Conservation (phyloP, 345 rosid species). For the Rubroshorea leprosula region DNA sequence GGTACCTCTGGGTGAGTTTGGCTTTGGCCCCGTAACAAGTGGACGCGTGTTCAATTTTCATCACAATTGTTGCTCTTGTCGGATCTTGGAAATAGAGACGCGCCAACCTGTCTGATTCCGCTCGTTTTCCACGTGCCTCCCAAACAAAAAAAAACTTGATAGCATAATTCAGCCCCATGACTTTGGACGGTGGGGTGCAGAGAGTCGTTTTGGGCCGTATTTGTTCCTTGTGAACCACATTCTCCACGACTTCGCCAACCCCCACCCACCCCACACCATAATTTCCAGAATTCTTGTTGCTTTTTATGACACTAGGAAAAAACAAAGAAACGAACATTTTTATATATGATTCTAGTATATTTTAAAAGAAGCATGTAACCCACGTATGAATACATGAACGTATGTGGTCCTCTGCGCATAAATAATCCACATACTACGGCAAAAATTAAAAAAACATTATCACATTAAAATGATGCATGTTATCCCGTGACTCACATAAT, state of each 20-base stretch:
- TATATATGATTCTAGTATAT: too few relatives aligned
- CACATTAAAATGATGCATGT: background rate
- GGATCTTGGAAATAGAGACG: background rate
- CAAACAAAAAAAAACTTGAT: background rate
- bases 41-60: constrained; percentile 13
- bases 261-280: too few relatives aligned
- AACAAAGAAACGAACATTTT: too few relatives aligned
- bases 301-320: too few relatives aligned
- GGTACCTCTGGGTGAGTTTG: background rate
- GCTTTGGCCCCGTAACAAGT: constrained; percentile 10
- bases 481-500: constrained; percentile 35
- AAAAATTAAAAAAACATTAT: too few relatives aligned
- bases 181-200: constrained; percentile 15
- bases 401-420: too few relatives aligned
- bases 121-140: constrained; percentile 34
- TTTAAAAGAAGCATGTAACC: too few relatives aligned
- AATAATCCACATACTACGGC: too few relatives aligned
- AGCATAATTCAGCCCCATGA: constrained; percentile 7
- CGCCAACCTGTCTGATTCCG: constrained; percentile 10
- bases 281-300: too few relatives aligned
- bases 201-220: background rate
- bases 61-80: constrained; percentile 32
- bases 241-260: too few relatives aligned
- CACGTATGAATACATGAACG: too few relatives aligned
- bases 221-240: background rate